Evolutionary conservation across 2,329 filamentous ascomycete species (phyloP).

Genomic region (Fusarium agapanthi): DNA sequence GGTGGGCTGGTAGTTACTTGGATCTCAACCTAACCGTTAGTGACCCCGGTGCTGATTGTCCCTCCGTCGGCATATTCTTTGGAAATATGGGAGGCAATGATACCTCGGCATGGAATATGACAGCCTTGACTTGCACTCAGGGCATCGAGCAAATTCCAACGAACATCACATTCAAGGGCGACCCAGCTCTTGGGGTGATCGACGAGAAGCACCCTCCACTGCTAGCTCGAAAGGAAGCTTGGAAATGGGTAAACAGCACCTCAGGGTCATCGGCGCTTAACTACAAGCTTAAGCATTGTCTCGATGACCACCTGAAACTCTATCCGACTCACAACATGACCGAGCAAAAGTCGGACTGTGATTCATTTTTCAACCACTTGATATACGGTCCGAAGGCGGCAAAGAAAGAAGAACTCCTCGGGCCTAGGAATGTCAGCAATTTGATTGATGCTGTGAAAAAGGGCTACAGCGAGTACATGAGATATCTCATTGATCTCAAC

Average conservation of each 20-base stretch:
- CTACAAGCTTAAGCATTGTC: background rate
- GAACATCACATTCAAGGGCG: background rate
- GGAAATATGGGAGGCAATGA: background rate
- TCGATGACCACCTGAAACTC: background rate
- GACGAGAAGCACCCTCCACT: background rate
- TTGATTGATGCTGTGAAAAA: accelerated
- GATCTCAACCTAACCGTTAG: background rate
- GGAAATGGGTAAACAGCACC: background rate
- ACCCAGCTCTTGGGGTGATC: background rate
- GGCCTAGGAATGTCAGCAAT: background rate
- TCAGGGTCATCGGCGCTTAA: background rate
- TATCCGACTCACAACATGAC: background rate
- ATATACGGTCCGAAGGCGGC: background rate
- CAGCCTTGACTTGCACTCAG: background rate
- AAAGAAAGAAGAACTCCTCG: background rate
- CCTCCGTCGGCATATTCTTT: background rate
- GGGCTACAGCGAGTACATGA: background rate
- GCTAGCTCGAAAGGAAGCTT: background rate
- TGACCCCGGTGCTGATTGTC: background rate
- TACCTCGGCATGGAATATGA: background rate
- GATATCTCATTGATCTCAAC: background rate
- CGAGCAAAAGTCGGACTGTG: background rate
- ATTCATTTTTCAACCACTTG: background rate
- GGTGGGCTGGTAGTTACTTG: background rate
- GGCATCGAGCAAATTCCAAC: background rate